phyloP scores from a whole-genome alignment of 169 alveolate genomes.

The Blepharisma undulans region DNA sequence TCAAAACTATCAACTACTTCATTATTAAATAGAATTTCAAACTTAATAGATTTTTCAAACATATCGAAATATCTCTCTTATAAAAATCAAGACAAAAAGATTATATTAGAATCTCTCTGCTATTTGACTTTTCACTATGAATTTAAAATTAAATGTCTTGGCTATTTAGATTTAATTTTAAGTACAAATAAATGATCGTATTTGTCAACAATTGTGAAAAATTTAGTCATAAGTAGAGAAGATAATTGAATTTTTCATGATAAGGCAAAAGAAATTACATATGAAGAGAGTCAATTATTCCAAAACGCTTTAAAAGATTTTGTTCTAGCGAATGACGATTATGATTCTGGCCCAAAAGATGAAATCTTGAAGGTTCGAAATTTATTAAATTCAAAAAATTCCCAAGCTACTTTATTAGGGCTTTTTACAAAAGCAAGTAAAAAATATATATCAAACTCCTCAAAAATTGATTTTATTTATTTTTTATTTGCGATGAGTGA shows the following conservation, averaged over 20 bases:
- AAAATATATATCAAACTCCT: neutral
- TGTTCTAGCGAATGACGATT: neutral
- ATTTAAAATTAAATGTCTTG: neutral
- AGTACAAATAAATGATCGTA: neutral
- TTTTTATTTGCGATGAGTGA: neutral
- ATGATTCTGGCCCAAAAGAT: neutral
- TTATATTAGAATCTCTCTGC: neutral
- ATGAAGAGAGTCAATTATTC: neutral
- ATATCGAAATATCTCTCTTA: neutral
- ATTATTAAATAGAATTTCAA: neutral
- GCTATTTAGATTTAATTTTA: neutral
- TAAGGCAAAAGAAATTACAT: neutral
- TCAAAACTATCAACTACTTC: neutral
- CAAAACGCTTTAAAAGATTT: neutral
- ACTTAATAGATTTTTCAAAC: neutral
- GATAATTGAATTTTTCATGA: neutral
- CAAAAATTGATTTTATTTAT: neutral
- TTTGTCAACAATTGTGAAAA: neutral
- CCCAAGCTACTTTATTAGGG: neutral
- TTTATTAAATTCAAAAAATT: neutral
- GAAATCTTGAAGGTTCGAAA: neutral
- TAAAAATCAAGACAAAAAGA: neutral
- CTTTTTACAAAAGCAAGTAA: neutral
- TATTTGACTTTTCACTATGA: neutral
- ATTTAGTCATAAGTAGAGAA: neutral